phyloP scores from a whole-genome alignment of 768 basidiomycete species.

The Mycena polygramma region DNA sequence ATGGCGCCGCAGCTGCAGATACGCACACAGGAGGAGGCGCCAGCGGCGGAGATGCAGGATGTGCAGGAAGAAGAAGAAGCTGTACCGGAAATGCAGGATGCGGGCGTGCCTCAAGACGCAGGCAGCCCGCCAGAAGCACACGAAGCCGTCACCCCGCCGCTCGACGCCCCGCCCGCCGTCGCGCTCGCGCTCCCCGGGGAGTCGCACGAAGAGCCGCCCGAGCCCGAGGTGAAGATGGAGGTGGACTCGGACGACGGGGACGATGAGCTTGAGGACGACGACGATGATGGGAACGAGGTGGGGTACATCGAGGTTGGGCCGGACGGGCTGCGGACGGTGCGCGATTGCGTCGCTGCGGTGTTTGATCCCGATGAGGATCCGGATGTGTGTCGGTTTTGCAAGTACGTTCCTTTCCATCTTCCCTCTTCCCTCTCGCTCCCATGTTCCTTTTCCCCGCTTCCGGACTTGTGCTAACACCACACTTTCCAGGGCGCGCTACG shows the following conservation, averaged over 20 bases:
- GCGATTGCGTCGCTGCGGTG: conserved; percentile 59
- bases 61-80: neutral
- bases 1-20: no score
- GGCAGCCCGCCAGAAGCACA: conserved; percentile 26
- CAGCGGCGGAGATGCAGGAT: neutral
- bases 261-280: conserved; percentile 21
- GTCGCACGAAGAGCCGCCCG: neutral
- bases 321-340: conserved; percentile 55
- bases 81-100: neutral
- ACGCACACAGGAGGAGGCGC: neutral
- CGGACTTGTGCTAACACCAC: neutral
- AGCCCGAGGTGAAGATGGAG: conserved; percentile 28
- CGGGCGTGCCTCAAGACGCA: neutral
- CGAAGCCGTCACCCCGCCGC: conserved; percentile 32
- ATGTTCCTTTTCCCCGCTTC: neutral
- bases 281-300: conserved; percentile 50
- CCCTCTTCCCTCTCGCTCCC: neutral
- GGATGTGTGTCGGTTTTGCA: conserved; percentile 61
- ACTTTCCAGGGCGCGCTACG: conserved; percentile 51
- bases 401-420: conserved; percentile 52
- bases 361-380: conserved; percentile 44
- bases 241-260: conserved; percentile 17
- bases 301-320: conserved; percentile 52
- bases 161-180: neutral
- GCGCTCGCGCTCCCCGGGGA: neutral